Evolutionary conservation across 306 rosid genomes (phyloP), one percentile per base, ranked within the genome.

Genomic region (Pachyrhizus erosus): DNA sequence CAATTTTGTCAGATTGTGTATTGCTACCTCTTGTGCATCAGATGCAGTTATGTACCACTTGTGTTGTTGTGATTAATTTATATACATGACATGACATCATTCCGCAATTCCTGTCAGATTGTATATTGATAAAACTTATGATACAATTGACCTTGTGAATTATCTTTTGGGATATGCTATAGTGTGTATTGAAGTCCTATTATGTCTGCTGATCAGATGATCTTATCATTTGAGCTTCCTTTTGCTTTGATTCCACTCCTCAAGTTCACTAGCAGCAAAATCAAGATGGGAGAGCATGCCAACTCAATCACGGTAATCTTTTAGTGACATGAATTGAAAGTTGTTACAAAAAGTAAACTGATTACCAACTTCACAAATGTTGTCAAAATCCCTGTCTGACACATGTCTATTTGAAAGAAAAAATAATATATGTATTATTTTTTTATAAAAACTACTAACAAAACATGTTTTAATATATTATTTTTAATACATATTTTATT

Each of bases 161-260:
- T 57, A 57, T 39, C 55, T 24, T 58, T 65, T 62, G 49, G 31
- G 5, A 10, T 43, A 33, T 61, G 57, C 43, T 27, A 8, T 34
- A 69, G 27, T 71, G 37, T 72, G 12, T 72, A 20, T 52, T 73
- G 76, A 67, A 78, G 52, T 60, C 26, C 54, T 21, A 69, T 34
- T 29, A 42, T 78, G 5, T 74, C 26, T 87, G 73, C 73, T 71
- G 73, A 70, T 73, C 90, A 93, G 98, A 91, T 93, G 98, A 93
- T 93, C 75, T 82, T 93, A 80, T 93, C 98, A 46, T 93, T 93
- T 84, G 98, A 88, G 86, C 94, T 93, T 52, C 97, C 98, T 40
- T 93, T 93, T 34, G 97, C 97, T 82, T 86, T 93, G 64, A 75
- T 93, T 79, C 97, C 97, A 8, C 98, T 93, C 70, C 91, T 93